Conservation (phyloP, 768 basidiomycete genomes). For the Leccinum uliginosum region DNA sequence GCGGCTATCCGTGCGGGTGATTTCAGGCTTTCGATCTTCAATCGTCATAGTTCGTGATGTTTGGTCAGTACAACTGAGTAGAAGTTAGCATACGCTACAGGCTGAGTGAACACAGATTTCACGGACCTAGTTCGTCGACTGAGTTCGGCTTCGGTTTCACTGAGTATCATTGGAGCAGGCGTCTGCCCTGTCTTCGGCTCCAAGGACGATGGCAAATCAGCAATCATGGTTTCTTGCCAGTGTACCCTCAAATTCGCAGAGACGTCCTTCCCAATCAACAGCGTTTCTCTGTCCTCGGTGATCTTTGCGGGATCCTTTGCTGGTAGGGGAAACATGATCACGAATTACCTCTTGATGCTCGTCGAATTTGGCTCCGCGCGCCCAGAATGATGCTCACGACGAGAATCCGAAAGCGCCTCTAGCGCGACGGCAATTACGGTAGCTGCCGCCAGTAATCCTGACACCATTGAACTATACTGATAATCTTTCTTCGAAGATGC, state of each 20-base stretch:
- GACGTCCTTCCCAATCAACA: background rate
- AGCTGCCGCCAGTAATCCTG: conserved; percentile 8
- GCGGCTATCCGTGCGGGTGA: background rate
- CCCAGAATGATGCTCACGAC: background rate
- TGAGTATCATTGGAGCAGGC: background rate
- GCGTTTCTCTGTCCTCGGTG: background rate
- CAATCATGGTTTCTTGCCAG: background rate
- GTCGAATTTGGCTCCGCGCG: background rate
- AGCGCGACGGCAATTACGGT: conserved; percentile 8
- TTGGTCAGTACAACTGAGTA: background rate
- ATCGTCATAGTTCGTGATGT: background rate
- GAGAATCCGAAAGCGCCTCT: conserved; percentile 8
- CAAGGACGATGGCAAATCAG: background rate
- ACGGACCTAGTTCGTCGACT: background rate
- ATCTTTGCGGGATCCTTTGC: background rate
- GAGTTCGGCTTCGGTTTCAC: background rate
- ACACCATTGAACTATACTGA: conserved; percentile 8
- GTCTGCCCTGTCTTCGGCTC: background rate
- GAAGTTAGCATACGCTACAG: background rate
- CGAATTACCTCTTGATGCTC: background rate
- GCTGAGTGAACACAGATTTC: background rate
- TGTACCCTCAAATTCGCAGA: background rate
- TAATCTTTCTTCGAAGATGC: conserved; percentile 4
- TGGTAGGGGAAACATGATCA: background rate
- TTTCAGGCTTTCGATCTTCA: background rate